These are phyloP conservation scores for Geoglossum glabrum DNA, from an alignment of 495 filamentous ascomycete species.

Conservation along the genomic window DNA sequence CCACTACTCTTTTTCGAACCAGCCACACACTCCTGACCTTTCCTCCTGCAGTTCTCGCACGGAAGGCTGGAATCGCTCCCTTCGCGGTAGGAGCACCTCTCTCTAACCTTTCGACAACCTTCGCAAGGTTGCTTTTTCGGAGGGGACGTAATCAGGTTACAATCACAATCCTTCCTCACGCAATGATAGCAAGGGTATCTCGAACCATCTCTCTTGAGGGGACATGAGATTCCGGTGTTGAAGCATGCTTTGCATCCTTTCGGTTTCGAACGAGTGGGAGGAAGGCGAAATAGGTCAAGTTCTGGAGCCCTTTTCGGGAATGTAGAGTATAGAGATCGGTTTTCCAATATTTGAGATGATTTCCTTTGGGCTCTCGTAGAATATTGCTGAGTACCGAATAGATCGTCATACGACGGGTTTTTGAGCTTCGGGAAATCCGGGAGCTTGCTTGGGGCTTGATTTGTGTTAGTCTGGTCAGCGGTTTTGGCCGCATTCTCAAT, in stretches of 20 bases:
- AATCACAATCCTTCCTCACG: slow-evolving; percentile 10
- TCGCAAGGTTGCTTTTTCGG: slow-evolving; percentile 12
- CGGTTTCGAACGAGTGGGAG: not conserved
- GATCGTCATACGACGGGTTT: not conserved
- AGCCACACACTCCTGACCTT: slow-evolving; percentile 12
- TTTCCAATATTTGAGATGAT: not conserved
- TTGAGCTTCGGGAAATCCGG: not conserved
- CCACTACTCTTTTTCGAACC: slow-evolving; percentile 7
- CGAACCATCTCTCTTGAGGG: slow-evolving; percentile 10
- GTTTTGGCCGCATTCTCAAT: not conserved
- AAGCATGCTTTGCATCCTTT: slow-evolving; percentile 12
- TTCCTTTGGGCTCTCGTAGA: not conserved
- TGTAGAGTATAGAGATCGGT: not conserved
- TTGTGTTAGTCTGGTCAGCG: not conserved
- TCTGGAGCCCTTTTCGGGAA: not conserved
- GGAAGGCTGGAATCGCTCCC: slow-evolving; percentile 7
- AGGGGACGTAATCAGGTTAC: slow-evolving; percentile 11
- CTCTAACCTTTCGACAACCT: slow-evolving; percentile 7
- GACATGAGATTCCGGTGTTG: slow-evolving; percentile 7
- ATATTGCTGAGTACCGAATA: not conserved
- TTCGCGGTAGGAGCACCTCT: slow-evolving; percentile 11
- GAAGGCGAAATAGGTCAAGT: not conserved
- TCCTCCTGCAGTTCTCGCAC: slow-evolving; percentile 9
- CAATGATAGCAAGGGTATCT: slow-evolving; percentile 12
- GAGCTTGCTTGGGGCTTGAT: not conserved